A percentile compares a stretch with the other conserved stretches of the same genome.
Evolutionary conservation across 768 basidiomycete genomes (phyloP).

Genomic region (Termitomyces sp.): DNA sequence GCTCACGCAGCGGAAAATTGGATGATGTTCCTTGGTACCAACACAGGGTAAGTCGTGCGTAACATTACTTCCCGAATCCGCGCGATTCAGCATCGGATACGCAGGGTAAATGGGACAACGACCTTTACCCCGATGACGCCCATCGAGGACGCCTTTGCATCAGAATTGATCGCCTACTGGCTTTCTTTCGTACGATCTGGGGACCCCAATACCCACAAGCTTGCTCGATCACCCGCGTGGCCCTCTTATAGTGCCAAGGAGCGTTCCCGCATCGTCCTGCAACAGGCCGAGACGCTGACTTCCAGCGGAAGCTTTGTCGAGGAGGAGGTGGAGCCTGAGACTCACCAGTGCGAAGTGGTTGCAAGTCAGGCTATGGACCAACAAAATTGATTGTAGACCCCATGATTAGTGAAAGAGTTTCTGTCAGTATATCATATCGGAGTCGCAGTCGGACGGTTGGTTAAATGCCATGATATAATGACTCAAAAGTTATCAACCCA

Average conservation of each 20-base stretch:
- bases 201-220: slow-evolving; percentile 54
- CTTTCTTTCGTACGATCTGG: slow-evolving; percentile 58
- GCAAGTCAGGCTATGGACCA: slow-evolving; percentile 8
- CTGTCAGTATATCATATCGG: too few species aligned
- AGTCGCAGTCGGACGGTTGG: too few species aligned
- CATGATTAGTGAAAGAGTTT: too few species aligned
- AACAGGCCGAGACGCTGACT: slow-evolving; percentile 30
- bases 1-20: slow-evolving; percentile 60
- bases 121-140: slow-evolving; percentile 28
- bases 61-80: not conserved
- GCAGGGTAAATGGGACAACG: slow-evolving; percentile 15
- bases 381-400: slow-evolving; percentile 4
- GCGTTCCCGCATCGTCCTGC: slow-evolving; percentile 43
- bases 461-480: too few species aligned
- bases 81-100: not conserved
- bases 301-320: slow-evolving; percentile 41
- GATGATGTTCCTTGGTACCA: slow-evolving; percentile 64
- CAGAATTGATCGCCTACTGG: slow-evolving; percentile 65
- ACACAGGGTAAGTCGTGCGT: slow-evolving; percentile 50
- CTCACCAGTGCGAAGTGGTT: slow-evolving; percentile 27
- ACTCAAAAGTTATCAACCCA: too few species aligned
- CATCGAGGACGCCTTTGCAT: slow-evolving; percentile 46
- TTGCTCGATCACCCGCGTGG: slow-evolving; percentile 51
- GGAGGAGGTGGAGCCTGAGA: slow-evolving; percentile 32
- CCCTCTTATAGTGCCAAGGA: slow-evolving; percentile 26